Evolutionary conservation across 805 yeast genomes (phyloP), one percentile per base, ranked within the genome.

Genomic region (Ogataea paraovalis): DNA sequence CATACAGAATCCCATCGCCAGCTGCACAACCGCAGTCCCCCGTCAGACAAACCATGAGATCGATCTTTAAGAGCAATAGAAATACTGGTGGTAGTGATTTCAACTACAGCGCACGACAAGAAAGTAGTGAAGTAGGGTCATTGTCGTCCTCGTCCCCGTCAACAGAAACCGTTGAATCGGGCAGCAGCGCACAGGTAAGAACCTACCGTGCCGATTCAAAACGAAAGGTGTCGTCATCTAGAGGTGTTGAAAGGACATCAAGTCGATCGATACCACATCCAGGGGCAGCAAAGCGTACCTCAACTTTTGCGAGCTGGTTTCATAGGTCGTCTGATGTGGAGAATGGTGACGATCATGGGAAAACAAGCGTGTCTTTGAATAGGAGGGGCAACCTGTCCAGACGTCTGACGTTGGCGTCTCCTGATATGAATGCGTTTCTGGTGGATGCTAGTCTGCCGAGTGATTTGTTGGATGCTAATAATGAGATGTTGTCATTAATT

Each of bases 401-500:
- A 13, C 41, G 20, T 10, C 4, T 39, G 41, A 39, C 41, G 14
- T 39, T 39, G 19, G 41, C 27, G 16, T 34, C 38, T 4, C 41
- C 30, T 39, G 41, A 39, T n/a, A 23, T 23, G 28, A 23, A 22
- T 18, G 32, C 57, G 5, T 55, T 53, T 38, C 43, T 41, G 13
- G 48, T 51, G 16, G 42, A 52, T 30, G 55, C 45, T 6, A 33
- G 41, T 7, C 25, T 53, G 3, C 58, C 58, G 2, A 50, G 55
- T 28, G 47, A 44, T 9, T 33, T 42, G 16, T 41, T 41, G 25
- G 49, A 39, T 16, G 43, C 44, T 5, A 49, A 54, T 38, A 55
- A 52, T 14, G 59, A 57, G 10, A 27, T 50, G 7, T 40, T 57
- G 2, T 57, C 61, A 3, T 34, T 48, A 21, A 20, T 53, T 21